phyloP scores from a whole-genome alignment of 306 rosid genomes.

The Rosa multiflora region DNA sequence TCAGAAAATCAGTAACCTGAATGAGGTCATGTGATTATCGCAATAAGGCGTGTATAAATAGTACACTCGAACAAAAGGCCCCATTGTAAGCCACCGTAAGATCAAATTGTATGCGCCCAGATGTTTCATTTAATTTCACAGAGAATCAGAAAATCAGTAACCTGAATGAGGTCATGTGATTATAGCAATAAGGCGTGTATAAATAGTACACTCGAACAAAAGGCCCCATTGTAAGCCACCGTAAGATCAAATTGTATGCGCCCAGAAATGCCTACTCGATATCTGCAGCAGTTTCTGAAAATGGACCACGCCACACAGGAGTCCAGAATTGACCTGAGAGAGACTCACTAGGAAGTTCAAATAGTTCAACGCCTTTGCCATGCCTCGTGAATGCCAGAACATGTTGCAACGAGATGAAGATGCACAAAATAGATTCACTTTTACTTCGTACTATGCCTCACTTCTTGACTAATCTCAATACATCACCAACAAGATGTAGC shows the following conservation, averaged over 20 bases:
- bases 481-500: constrained; percentile 89
- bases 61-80: no score
- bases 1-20: background rate
- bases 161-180: no score
- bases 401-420: background rate
- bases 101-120: no score
- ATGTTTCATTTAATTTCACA: no score
- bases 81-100: no score
- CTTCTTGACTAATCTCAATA: constrained; percentile 72
- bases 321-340: background rate
- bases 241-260: background rate
- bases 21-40: background rate
- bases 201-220: background rate
- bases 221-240: background rate
- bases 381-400: constrained; percentile 5
- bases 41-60: no score
- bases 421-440: constrained; percentile 9
- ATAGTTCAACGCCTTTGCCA: background rate
- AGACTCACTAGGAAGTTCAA: background rate
- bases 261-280: background rate
- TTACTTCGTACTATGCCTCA: constrained; percentile 33
- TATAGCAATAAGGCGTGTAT: no score
- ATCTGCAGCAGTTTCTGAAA: background rate
- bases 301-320: background rate
- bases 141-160: no score